A percentile compares a stretch with the other conserved stretches of the same genome.
Conservation (phyloP, 371 early-diverging fungal genomes). For the Rhizopus arrhizus region DNA sequence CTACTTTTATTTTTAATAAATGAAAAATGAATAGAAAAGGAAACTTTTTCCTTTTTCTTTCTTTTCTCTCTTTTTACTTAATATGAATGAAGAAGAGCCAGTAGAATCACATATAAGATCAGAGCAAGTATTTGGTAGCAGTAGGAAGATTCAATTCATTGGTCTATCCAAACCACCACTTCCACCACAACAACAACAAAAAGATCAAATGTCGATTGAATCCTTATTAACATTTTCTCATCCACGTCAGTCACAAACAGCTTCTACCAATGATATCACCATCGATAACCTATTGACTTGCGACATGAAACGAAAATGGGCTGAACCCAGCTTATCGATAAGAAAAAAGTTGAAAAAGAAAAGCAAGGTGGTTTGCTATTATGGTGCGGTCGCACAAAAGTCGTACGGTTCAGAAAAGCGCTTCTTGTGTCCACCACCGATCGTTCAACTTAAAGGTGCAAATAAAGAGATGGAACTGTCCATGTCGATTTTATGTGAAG, state of each 20-base stretch:
- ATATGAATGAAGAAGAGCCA: conserved; percentile 20
- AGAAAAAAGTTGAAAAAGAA: conserved; percentile 14
- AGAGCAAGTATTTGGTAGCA: conserved; percentile 47
- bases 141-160: conserved; percentile 46
- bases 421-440: conserved; percentile 86
- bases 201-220: conserved; percentile 36
- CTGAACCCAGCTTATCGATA: conserved; percentile 1
- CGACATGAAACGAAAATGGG: conserved; percentile 21
- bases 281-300: conserved; percentile 21
- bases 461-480: conserved; percentile 50
- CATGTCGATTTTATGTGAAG: conserved; percentile 64
- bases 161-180: conserved; percentile 20
- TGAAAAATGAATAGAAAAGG: conserved; percentile 12
- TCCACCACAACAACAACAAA: conserved; percentile 8
- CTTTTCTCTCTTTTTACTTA: conserved; percentile 6
- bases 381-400: conserved; percentile 82
- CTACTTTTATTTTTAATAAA: conserved; percentile 22
- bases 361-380: conserved; percentile 54
- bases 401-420: conserved; percentile 91
- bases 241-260: conserved; percentile 20
- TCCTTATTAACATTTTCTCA: conserved; percentile 28
- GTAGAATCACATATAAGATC: conserved; percentile 43
- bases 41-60: conserved; percentile 17
- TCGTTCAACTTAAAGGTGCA: conserved; percentile 47
- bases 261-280: conserved; percentile 19